phyloP scores from a whole-genome alignment of 164 flowering plant species.

The Annona cherimola region DNA sequence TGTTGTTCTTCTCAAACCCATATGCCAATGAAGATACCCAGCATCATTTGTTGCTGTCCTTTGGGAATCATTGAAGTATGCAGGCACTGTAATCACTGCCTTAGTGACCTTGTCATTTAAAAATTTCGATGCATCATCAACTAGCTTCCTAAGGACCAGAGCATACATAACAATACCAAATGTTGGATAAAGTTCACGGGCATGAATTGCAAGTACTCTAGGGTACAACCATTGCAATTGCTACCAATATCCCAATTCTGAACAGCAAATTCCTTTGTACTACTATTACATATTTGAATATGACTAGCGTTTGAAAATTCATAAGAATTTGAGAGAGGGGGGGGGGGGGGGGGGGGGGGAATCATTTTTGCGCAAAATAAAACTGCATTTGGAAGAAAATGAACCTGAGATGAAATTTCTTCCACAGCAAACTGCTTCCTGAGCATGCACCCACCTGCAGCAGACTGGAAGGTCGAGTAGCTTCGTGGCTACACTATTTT shows the following conservation, averaged over 20 bases:
- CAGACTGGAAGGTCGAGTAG: no score
- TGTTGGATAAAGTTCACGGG: background rate
- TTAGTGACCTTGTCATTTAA: slow-evolving; percentile 86
- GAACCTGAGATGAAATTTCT: no score
- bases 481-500: no score
- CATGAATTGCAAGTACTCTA: background rate
- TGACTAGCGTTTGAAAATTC: background rate
- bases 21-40: slow-evolving; percentile 89
- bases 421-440: no score
- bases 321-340: background rate
- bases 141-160: slow-evolving; percentile 88
- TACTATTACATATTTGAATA: background rate
- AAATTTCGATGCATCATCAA: slow-evolving; percentile 94
- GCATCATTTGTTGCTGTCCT: slow-evolving; percentile 95
- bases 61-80: slow-evolving; percentile 90
- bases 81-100: slow-evolving; percentile 93
- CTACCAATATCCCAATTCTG: no score
- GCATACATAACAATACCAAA: background rate
- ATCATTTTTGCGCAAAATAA: no score
- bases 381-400: no score
- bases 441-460: no score
- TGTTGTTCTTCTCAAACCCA: slow-evolving; percentile 92
- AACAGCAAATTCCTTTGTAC: background rate
- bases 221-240: no score
- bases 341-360: background rate